Evolutionary conservation across 441 rosid species (phyloP), one percentile per base, ranked within the genome.

Genomic region (Bruguiera hainesii): DNA sequence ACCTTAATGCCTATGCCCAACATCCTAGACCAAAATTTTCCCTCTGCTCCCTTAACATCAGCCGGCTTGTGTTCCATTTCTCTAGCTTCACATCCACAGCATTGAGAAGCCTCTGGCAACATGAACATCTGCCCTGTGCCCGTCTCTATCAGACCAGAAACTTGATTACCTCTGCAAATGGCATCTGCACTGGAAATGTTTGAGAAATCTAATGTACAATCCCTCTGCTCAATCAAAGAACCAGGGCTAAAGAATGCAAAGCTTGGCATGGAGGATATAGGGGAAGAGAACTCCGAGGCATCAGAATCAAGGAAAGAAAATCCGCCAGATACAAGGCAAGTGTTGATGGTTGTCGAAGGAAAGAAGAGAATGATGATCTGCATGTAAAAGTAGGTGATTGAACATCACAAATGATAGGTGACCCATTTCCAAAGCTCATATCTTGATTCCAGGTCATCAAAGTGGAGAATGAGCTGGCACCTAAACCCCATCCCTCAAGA

Each of bases 381-480:
- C 81, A 79, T 25, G 79, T 70, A 56, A 71, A 69, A 50, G 85
- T 56, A 49, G 88, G 79, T 7, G 88, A 81, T 42, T 65, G 75
- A 21, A 60, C 70, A 65, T 77, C 84, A 61, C 66, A 60, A 60
- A 65, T 69, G 29, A 74, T 56, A 20, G 78, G 75, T 20, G 87
- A 62, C 15, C 76, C 81, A 29, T 73, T 57, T 59, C 86, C 87
- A 66, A 87, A 85, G 76, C 93, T 87, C 79, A 87, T 80, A 63
- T 87, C 88, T 56, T 75, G 83, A 71, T 82, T 77, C 72, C 88
- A 79, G 35, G 77, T 51, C 65, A 85, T 72, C 25, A 69, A 60
- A 30, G 66, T 35, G 61, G 83, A 70, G 67, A 83, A 75, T 29
- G 88, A 77, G 65, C 71, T 79, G 59, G 73, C 71, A 48, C 79